Base-by-base conservation (phyloP, 495 filamentous ascomycete genomes). In the Trichoderma erinaceum region DNA sequence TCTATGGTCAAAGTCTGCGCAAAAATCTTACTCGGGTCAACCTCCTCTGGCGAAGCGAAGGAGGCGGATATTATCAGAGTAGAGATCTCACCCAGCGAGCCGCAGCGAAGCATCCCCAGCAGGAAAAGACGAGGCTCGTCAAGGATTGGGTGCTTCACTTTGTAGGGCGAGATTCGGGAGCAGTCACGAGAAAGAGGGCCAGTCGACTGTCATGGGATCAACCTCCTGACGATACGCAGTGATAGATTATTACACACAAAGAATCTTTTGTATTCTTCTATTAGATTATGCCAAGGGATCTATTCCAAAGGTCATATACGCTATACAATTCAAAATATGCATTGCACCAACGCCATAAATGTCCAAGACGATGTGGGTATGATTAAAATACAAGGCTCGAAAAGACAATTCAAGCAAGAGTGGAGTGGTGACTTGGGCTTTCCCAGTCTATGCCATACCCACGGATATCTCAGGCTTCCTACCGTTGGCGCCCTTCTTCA, bases 1-100 rank as follows among this genome's bases (percentile, higher is more conserved):
- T 96, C 2, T 90, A 93, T 73, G 93, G 92, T 23, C 89, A 90
- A 68, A 88, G 87, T 70, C 77, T 95, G 67, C 80, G 89, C 48
- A 85, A 84, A 73, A 87, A 87, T 43, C 81, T 89, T 66, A 95
- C 92, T 12, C 86, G 83, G 68, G 78, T 95, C 16, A 82, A 91
- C 70, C 77, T 97, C 41, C 80, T 97, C 21, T 84, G 87, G 70
- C 74, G 84, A 46, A 72, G 74, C 43, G 75, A 69, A 41, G 41
- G 64, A 16, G 80, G 80, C 6, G 82, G 80, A n/a, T 74, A 82
- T 66, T 82, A 79, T 64, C 73, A 58, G 23, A 68, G 71, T 23
- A 76, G 74, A 64, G 76, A 87, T 58, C 69, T 82, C 66, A 69
- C 71, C 6, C 71, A 71, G 5, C 73, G 65, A 4, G 69, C 48